These are phyloP conservation scores for Mycena kentingensis DNA, from an alignment of 768 basidiomycete genomes.

Conservation along the genomic window DNA sequence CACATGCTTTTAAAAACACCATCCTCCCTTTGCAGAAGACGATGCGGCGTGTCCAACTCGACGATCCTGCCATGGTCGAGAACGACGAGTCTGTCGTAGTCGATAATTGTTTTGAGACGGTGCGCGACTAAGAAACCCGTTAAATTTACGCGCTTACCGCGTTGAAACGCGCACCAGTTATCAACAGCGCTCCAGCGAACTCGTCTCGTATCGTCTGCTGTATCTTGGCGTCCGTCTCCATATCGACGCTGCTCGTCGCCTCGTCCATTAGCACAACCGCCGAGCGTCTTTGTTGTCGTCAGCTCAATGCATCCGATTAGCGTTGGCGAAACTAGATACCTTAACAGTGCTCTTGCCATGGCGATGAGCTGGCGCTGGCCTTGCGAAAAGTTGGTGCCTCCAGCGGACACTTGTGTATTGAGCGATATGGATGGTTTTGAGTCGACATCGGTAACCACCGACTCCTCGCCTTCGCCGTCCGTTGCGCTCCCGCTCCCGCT, in stretches of 20 bases:
- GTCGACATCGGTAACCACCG: background rate
- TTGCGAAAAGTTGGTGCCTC: background rate
- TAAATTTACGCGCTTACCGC: too few relatives aligned
- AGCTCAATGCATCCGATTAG: too few relatives aligned
- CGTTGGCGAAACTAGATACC: too few relatives aligned
- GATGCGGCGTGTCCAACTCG: slow-evolving; percentile 55
- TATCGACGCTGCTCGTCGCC: background rate
- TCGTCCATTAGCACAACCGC: background rate
- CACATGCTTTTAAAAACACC: slow-evolving; percentile 58
- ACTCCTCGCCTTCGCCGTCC: too few relatives aligned
- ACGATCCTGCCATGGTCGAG: slow-evolving; percentile 28
- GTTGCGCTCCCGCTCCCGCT: background rate
- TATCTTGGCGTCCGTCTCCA: background rate
- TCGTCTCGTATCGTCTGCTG: background rate
- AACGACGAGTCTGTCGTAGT: slow-evolving; percentile 30
- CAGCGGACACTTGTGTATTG: background rate
- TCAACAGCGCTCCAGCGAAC: background rate
- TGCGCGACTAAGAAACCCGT: too few relatives aligned
- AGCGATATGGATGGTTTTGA: background rate
- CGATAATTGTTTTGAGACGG: slow-evolving; percentile 27
- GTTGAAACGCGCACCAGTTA: slow-evolving; percentile 1
- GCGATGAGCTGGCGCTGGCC: background rate
- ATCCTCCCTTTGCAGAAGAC: slow-evolving; percentile 46
- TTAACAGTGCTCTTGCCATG: background rate
- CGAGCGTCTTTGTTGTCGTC: too few relatives aligned